Percentiles rank a stretch among this genome's conserved stretches.
These are phyloP conservation scores for Bryoglossum gracile DNA, from an alignment of 495 filamentous ascomycete genomes.

Conservation along the genomic window DNA sequence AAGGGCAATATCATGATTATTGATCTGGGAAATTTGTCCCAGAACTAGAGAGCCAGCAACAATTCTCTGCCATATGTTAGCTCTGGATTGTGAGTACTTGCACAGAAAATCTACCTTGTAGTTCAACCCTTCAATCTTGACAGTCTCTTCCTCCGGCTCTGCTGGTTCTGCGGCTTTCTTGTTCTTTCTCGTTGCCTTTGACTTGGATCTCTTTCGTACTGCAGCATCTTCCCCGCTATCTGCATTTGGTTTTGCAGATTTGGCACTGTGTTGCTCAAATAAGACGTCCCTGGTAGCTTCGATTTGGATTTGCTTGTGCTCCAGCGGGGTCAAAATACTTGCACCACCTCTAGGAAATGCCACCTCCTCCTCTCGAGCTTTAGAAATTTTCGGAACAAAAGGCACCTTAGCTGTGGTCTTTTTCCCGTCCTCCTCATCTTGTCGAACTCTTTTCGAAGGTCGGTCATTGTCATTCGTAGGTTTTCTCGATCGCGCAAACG, in stretches of 20 bases:
- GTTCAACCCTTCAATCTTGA: conserved; percentile 78
- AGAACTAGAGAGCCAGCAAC: conserved; percentile 78
- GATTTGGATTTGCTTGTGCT: conserved; percentile 93
- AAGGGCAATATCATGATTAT: conserved; percentile 65
- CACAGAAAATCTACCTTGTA: conserved; percentile 59
- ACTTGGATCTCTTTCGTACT: conserved; percentile 45
- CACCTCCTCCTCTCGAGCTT: conserved; percentile 65
- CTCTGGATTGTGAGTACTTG: conserved; percentile 25
- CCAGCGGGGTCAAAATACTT: conserved; percentile 83
- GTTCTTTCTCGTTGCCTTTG: conserved; percentile 46
- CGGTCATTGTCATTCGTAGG: conserved; percentile 7
- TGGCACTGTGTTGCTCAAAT: conserved; percentile 69
- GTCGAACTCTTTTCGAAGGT: conserved; percentile 22
- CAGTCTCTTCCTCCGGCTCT: conserved; percentile 45
- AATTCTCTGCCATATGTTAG: conserved; percentile 50
- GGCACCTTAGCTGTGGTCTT: conserved; percentile 4
- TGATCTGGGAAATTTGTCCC: conserved; percentile 79
- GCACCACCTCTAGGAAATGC: conserved; percentile 90
- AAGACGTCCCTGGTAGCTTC: conserved; percentile 88
- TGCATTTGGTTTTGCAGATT: conserved; percentile 8
- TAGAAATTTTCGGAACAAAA: conserved; percentile 19
- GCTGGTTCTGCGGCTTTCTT: conserved; percentile 36
- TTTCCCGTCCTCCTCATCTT: conserved; percentile 14
- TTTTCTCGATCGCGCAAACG: conserved; percentile 23
- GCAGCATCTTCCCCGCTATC: conserved; percentile 34